A percentile compares a stretch with the other conserved stretches of the same genome.
These are phyloP conservation scores for Cordyceps cicadae DNA, from an alignment of 2,329 filamentous ascomycete genomes.

Conservation along the genomic window DNA sequence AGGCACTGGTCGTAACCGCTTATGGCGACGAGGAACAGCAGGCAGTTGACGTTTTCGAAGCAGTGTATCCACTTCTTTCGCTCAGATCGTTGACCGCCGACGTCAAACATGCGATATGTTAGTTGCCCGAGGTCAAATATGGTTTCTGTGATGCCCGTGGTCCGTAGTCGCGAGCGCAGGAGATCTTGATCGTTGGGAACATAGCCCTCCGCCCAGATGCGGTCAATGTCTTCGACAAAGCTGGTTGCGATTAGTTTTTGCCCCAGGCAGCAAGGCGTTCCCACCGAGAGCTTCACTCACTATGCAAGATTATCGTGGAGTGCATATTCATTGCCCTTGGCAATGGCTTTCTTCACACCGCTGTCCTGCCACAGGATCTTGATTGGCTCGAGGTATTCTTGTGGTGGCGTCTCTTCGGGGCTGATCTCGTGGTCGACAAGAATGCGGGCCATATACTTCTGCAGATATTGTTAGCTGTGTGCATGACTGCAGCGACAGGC, in stretches of 20 bases:
- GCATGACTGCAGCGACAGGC: not conserved
- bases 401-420: slow-evolving; percentile 70
- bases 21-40: slow-evolving; percentile 89
- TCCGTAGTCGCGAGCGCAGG: slow-evolving; percentile 78
- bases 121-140: slow-evolving; percentile 86
- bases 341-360: slow-evolving; percentile 79
- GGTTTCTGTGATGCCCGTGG: slow-evolving; percentile 93
- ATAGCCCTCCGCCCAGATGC: slow-evolving; percentile 68
- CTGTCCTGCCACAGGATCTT: slow-evolving; percentile 74
- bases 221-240: slow-evolving; percentile 73
- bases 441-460: slow-evolving; percentile 74
- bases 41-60: slow-evolving; percentile 86
- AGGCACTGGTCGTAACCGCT: slow-evolving; percentile 95
- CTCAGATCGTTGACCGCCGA: slow-evolving; percentile 84
- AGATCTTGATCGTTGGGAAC: slow-evolving; percentile 92
- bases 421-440: slow-evolving; percentile 75
- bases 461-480: slow-evolving; percentile 15
- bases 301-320: slow-evolving; percentile 93
- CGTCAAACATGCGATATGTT: slow-evolving; percentile 95
- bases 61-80: slow-evolving; percentile 98
- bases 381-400: slow-evolving; percentile 72
- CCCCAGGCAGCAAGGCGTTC: not conserved
- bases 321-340: slow-evolving; percentile 92
- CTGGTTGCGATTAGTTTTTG: slow-evolving; percentile 34
- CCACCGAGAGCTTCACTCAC: slow-evolving; percentile 44